A percentile compares a stretch with the other conserved stretches of the same genome.
phyloP scores from a whole-genome alignment of 164 flowering plant genomes.

The Piper betle region DNA sequence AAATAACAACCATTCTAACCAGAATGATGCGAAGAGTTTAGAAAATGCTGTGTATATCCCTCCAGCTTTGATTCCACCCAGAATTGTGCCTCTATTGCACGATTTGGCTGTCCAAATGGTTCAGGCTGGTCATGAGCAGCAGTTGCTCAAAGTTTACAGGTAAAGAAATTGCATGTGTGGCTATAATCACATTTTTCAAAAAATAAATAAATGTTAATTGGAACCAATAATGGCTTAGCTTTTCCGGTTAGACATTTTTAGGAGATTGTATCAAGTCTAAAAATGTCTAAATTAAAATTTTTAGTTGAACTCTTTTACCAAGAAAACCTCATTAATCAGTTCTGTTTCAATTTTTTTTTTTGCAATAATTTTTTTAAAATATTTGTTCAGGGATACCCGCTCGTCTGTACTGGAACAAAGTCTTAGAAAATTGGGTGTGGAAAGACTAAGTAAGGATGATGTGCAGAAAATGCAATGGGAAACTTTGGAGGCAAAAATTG shows the following conservation, averaged over 20 bases:
- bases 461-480: constrained; percentile 99
- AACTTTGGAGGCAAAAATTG: constrained; percentile 84
- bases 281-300: too few species aligned
- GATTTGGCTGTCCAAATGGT: constrained; percentile 78
- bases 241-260: too few species aligned
- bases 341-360: background rate
- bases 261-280: too few species aligned
- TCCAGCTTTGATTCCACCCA: constrained; percentile 80
- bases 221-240: too few species aligned
- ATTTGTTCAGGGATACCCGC: constrained; percentile 71
- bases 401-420: constrained; percentile 71
- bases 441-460: constrained; percentile 79
- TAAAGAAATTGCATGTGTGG: too few species aligned
- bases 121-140: constrained; percentile 71
- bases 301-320: too few species aligned
- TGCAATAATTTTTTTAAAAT: background rate
- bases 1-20: constrained; percentile 23
- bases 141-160: constrained; percentile 64
- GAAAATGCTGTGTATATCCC: constrained; percentile 58
- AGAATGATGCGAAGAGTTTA: constrained; percentile 19
- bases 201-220: too few species aligned
- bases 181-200: too few species aligned
- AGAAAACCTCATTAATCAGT: background rate
- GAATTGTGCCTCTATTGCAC: constrained; percentile 77
- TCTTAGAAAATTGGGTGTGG: constrained; percentile 81